Evolutionary conservation across 2,329 filamentous ascomycete genomes (phyloP).

Genomic region (Coniochaeta sp.): DNA sequence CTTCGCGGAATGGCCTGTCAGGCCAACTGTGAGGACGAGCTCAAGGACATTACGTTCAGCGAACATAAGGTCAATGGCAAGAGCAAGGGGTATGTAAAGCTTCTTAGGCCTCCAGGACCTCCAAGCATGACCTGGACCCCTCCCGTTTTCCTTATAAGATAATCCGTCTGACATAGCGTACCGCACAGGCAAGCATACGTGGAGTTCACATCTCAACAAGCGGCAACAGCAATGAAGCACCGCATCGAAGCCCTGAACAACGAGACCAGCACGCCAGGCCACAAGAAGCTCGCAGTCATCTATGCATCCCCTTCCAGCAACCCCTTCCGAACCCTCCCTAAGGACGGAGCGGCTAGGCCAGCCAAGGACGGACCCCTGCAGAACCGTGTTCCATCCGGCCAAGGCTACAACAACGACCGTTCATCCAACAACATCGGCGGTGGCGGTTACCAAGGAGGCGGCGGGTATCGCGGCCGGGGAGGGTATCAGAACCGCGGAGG

Average conservation of each 20-base stretch:
- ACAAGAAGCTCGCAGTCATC: slow-evolving; percentile 65
- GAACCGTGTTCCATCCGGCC: slow-evolving; percentile 42
- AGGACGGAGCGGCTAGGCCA: slow-evolving; percentile 69
- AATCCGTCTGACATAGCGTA: not conserved
- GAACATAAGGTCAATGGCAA: slow-evolving; percentile 99
- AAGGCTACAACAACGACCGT: slow-evolving; percentile 38
- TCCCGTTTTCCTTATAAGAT: not conserved
- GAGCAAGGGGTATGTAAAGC: slow-evolving; percentile 74
- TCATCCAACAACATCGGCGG: slow-evolving; percentile 32
- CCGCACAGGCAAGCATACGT: slow-evolving; percentile 64
- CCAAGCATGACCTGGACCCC: not conserved
- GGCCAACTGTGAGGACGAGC: slow-evolving; percentile 73
- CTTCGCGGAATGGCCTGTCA: slow-evolving; percentile 79
- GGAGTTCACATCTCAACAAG: slow-evolving; percentile 76
- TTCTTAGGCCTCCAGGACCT: not conserved
- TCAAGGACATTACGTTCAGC: slow-evolving; percentile 92
- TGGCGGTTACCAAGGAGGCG: slow-evolving; percentile 42
- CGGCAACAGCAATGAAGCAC: slow-evolving; percentile 78
- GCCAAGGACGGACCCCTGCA: slow-evolving; percentile 51
- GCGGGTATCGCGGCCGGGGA: slow-evolving; percentile 39
- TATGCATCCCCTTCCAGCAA: slow-evolving; percentile 75
- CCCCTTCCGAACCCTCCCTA: slow-evolving; percentile 84
- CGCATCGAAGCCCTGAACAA: slow-evolving; percentile 60
- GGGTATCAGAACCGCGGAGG: slow-evolving; percentile 38
- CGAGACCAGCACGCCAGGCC: slow-evolving; percentile 44